Percentiles rank a stretch among this genome's conserved stretches.
phyloP scores from a whole-genome alignment of 495 filamentous ascomycete species.

The Penicillium tannophilum region DNA sequence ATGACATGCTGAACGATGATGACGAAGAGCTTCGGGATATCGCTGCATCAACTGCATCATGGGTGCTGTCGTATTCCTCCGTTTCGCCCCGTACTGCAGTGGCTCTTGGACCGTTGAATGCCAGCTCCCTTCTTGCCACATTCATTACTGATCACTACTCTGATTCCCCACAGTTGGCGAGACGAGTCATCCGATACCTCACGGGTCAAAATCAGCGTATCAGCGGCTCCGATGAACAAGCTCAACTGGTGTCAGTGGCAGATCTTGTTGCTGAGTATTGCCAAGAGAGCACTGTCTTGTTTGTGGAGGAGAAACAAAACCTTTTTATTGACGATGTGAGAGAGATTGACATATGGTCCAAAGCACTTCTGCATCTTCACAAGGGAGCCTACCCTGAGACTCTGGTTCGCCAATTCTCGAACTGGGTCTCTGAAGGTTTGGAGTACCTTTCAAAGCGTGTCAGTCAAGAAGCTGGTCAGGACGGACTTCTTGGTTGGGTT shows the following conservation, averaged over 20 bases:
- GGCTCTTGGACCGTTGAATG: conserved; percentile 47
- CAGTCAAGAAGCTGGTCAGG: conserved; percentile 30
- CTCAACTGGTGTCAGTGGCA: conserved; percentile 38
- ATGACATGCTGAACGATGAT: conserved; percentile 78
- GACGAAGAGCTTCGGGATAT: conserved; percentile 81
- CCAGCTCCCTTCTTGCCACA: conserved; percentile 44
- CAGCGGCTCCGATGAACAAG: conserved; percentile 22
- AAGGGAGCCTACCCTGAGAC: conserved; percentile 24
- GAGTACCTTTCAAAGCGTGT: conserved; percentile 42
- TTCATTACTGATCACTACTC: conserved; percentile 46
- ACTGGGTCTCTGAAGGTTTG: conserved; percentile 64
- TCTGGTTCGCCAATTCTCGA: conserved; percentile 31
- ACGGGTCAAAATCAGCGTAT: conserved; percentile 29
- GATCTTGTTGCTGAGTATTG: conserved; percentile 50
- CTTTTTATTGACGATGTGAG: conserved; percentile 78
- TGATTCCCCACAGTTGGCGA: conserved; percentile 36
- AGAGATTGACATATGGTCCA: conserved; percentile 68
- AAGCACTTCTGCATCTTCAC: conserved; percentile 41
- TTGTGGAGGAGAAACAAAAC: conserved; percentile 88
- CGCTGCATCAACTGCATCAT: conserved; percentile 56
- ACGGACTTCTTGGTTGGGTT: conserved; percentile 73
- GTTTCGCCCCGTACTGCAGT: conserved; percentile 33
- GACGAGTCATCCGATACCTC: conserved; percentile 31
- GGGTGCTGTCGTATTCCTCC: conserved; percentile 42
- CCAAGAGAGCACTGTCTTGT: conserved; percentile 71